These are phyloP conservation scores for Pseudogymnoascus sp. DNA, from an alignment of 2,329 filamentous ascomycete genomes.

Conservation along the genomic window DNA sequence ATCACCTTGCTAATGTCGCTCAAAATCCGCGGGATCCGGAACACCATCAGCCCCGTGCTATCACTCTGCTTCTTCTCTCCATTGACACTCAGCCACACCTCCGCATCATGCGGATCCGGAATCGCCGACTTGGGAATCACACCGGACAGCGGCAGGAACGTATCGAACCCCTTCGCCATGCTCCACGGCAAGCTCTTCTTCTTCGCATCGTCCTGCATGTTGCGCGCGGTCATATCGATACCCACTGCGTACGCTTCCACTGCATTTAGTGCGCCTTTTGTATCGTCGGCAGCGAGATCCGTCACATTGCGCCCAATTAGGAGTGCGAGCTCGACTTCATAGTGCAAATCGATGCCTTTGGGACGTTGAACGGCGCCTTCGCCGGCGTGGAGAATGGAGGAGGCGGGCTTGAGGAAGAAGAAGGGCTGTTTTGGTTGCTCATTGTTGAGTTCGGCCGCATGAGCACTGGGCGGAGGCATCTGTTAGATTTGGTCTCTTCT, in stretches of 20 bases:
- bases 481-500: constrained; percentile 12
- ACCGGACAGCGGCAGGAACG: constrained; percentile 81
- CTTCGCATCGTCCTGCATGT: constrained; percentile 94
- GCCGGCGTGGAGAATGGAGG: constrained; percentile 72
- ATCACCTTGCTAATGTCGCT: constrained; percentile 92
- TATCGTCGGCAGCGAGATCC: constrained; percentile 64
- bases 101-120: constrained; percentile 78
- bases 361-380: constrained; percentile 76
- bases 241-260: constrained; percentile 86
- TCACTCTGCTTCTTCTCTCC: constrained; percentile 71
- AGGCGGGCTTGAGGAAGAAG: constrained; percentile 95
- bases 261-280: constrained; percentile 68
- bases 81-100: constrained; percentile 82
- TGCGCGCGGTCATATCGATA: constrained; percentile 96
- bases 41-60: constrained; percentile 90
- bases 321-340: constrained; percentile 88
- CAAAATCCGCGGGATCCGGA: constrained; percentile 77
- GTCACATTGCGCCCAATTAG: constrained; percentile 76
- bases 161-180: constrained; percentile 96
- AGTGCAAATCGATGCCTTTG: constrained; percentile 77
- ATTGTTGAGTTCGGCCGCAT: constrained; percentile 87
- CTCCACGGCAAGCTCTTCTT: constrained; percentile 93
- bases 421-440: constrained; percentile 87
- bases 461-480: constrained; percentile 53
- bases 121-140: constrained; percentile 75